Base-by-base conservation (phyloP, 2,329 filamentous ascomycete genomes). In the Dothistroma pini region DNA sequence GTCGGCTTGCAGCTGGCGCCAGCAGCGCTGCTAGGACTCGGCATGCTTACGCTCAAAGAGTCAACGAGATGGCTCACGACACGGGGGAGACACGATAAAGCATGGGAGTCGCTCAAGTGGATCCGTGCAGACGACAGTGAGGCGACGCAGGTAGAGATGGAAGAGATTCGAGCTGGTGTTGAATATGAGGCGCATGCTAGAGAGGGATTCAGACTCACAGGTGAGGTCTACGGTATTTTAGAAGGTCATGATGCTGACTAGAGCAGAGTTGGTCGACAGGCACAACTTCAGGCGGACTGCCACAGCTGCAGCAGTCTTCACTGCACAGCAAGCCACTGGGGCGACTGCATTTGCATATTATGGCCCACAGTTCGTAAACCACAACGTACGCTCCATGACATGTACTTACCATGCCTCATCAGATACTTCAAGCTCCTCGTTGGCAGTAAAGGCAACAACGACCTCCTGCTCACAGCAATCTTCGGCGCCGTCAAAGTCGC, bases 331-430 rank as follows among this genome's bases (percentile, higher is more conserved):
- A 61, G 80, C 81, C 3, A 84, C 81, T 1, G 82, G 81, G 1
- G 80, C 81, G 6, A 84, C 81, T 0, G 81, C 82, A 0, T 78
- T 84, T 65, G 81, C 81, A 12, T 83, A 83, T 70, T 84, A 82
- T 57, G 80, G 80, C 0, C 81, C 82, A 5, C 81, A 84, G 53
- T 60, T 48, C 12, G 19, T 31, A 9, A 8, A 10, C 31, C 52
- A 34, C 19, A 22, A 2, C 31, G n/a, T 2, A 29, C 10, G 4
- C 12, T 10, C n/a, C 19, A 25, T 31, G 4, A 25, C 29, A 21
- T 5, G 6, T 44, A 31, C 54, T 56, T 11, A 56, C 35, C 10
- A 31, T 29, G 32, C 38, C 21, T 4, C 25, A 55, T n/a, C 41
- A 56, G 54, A 66, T 83, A 83, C 70, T 84, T 84, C 69, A 77